Base-by-base conservation (phyloP, 441 rosid genomes). In the Daphne laureola region DNA sequence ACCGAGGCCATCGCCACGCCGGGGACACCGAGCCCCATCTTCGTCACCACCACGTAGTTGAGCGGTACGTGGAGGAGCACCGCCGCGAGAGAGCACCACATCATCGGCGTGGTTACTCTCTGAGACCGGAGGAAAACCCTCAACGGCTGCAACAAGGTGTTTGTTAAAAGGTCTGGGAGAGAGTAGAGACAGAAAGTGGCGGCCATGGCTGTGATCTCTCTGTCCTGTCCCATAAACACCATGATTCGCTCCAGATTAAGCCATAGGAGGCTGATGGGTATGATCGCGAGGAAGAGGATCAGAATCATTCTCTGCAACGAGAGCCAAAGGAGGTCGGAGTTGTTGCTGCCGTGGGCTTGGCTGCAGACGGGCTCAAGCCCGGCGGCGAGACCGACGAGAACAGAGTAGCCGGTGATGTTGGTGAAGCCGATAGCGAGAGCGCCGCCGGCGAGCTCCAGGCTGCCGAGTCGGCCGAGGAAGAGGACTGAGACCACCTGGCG, bases 291-390 rank as follows among this genome's bases (percentile, higher is more conserved):
- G 63, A 86, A 65, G 27, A 92, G 84, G 51, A 88, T 86, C 40
- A 86, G 41, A 67, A 92, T 79, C 98, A 92, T 92, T 14, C 96
- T 84, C 48, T 79, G 87, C 18, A 92, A 86, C 21, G 98, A 92
- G 70, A 92, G 76, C 11, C 81, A 70, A 17, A 92, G 86, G 17
- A 88, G 91, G 64, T 84, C 90, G 91, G 88, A 92, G 73, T 86
- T 92, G 49, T 78, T 84, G 84, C 81, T 75, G 13, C 98, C 98
- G 35, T 75, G 84, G 48, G 98, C 98, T 69, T 92, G 98, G 75
- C 96, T 89, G 59, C 98, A 92, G 1, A 92, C 91, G 5, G 98
- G 96, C 67, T 92, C 98, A 0, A 92, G 90, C 9, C 98, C 98
- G 2, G 96, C 86, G 43, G 98, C 96, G 23, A 92, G 80, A 7